Conservation (phyloP, 495 filamentous ascomycete species). For the Hypomontagnella monticulosa region DNA sequence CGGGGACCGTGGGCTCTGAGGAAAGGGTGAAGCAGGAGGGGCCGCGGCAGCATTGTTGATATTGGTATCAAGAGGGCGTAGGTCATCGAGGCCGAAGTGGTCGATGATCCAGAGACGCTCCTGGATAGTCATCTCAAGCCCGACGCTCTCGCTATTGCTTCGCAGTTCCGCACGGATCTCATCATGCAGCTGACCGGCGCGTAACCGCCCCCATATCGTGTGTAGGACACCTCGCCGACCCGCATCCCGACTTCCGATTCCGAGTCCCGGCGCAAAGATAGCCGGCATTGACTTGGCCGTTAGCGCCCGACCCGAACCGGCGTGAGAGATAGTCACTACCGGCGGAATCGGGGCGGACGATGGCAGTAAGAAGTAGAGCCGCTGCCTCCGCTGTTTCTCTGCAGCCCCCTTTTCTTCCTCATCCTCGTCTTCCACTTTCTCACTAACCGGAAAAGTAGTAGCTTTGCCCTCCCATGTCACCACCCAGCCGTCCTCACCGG, state of each 20-base stretch:
- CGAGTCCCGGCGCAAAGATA: slow-evolving; percentile 79
- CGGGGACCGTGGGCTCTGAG: slow-evolving; percentile 67
- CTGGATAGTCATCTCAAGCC: slow-evolving; percentile 79
- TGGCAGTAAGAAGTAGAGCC: slow-evolving; percentile 78
- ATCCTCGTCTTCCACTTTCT: slow-evolving; percentile 69
- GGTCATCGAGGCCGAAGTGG: slow-evolving; percentile 71
- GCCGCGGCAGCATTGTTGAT: slow-evolving; percentile 29
- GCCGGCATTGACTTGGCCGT: slow-evolving; percentile 79
- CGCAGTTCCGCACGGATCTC: slow-evolving; percentile 73
- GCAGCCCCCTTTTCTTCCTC: slow-evolving; percentile 72
- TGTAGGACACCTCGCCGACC: slow-evolving; percentile 83
- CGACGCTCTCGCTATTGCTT: slow-evolving; percentile 78
- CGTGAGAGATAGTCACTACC: slow-evolving; percentile 69
- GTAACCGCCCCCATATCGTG: slow-evolving; percentile 83
- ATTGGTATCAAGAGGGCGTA: slow-evolving; percentile 29
- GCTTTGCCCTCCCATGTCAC: slow-evolving; percentile 81
- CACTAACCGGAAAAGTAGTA: slow-evolving; percentile 70
- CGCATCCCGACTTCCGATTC: slow-evolving; percentile 67
- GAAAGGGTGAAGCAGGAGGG: slow-evolving; percentile 36
- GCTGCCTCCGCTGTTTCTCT: slow-evolving; percentile 62
- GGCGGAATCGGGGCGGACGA: slow-evolving; percentile 73
- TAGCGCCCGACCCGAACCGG: slow-evolving; percentile 50
- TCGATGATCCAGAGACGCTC: slow-evolving; percentile 84
- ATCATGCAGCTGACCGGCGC: slow-evolving; percentile 73
- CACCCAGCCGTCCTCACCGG: slow-evolving; percentile 66